These are phyloP conservation scores for Hypoxylon rubiginosum DNA, from an alignment of 2,329 filamentous ascomycete species.

Conservation along the genomic window DNA sequence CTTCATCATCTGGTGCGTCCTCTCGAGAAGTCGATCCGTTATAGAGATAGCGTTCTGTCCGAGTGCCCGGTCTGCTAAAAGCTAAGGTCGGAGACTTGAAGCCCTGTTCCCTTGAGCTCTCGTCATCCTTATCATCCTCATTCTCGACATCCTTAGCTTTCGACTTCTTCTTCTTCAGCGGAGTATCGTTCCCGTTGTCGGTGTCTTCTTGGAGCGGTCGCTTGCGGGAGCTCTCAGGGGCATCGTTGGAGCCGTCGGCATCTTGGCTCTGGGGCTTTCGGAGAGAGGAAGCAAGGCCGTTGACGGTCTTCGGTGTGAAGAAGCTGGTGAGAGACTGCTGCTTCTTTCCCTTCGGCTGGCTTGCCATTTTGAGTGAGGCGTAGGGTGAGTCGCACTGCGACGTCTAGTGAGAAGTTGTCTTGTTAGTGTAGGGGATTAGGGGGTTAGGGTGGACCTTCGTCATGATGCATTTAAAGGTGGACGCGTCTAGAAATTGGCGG, in stretches of 20 bases:
- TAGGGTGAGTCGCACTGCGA: background rate
- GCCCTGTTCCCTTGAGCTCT: constrained; percentile 57
- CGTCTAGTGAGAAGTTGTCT: constrained; percentile 13
- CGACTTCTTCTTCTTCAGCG: constrained; percentile 62
- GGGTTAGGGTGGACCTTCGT: constrained; percentile 6
- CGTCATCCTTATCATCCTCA: constrained; percentile 56
- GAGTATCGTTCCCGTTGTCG: constrained; percentile 59
- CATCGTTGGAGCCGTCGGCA: constrained; percentile 44
- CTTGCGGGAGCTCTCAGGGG: constrained; percentile 58
- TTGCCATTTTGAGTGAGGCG: constrained; percentile 51
- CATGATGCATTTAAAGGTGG: constrained; percentile 18
- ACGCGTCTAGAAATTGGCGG: constrained; percentile 30
- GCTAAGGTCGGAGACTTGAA: constrained; percentile 36
- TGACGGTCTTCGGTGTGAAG: constrained; percentile 75
- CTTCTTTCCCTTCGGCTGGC: constrained; percentile 68
- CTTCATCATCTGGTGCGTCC: constrained; percentile 53
- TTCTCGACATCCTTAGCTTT: constrained; percentile 59
- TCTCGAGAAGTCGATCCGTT: constrained; percentile 61
- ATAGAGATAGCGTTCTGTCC: constrained; percentile 68
- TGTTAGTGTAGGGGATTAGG: background rate
- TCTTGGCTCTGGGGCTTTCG: constrained; percentile 51
- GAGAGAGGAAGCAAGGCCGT: constrained; percentile 58
- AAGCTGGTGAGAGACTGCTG: constrained; percentile 90
- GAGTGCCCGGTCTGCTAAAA: constrained; percentile 51
- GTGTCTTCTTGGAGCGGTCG: constrained; percentile 64